A percentile compares a stretch with the other conserved stretches of the same genome.
Conservation (phyloP, 768 basidiomycete species). For the Tricholoma furcatifolium region DNA sequence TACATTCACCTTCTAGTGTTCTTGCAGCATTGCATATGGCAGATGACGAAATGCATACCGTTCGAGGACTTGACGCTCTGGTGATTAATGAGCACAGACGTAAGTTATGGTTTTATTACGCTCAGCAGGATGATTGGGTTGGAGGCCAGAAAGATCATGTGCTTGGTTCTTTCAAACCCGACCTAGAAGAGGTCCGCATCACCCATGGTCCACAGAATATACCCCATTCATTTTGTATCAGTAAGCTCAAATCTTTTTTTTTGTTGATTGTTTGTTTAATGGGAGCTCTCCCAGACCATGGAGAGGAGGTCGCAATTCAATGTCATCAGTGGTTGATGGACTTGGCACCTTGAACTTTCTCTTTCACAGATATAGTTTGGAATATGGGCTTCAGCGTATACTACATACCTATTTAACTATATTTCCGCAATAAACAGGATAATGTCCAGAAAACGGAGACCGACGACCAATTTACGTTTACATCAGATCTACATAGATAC, state of each 20-base stretch:
- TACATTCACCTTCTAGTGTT: constrained; percentile 51
- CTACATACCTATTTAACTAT: too few species aligned
- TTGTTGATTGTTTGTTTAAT: not conserved
- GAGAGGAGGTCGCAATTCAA: constrained; percentile 45
- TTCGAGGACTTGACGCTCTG: constrained; percentile 49
- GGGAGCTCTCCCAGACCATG: constrained; percentile 41
- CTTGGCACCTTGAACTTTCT: not conserved
- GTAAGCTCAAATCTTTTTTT: constrained; percentile 36
- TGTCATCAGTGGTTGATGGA: constrained; percentile 28
- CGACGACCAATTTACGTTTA: not conserved
- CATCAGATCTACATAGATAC: too few species aligned
- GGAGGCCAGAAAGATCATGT: constrained; percentile 51
- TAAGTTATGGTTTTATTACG: constrained; percentile 55
- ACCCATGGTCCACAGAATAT: constrained; percentile 46
- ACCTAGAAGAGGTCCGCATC: constrained; percentile 31
- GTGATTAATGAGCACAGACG: constrained; percentile 39
- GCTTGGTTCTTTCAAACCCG: constrained; percentile 36
- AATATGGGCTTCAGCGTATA: not conserved
- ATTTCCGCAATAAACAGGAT: too few species aligned
- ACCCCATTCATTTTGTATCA: constrained; percentile 75
- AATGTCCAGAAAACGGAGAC: not conserved
- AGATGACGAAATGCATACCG: constrained; percentile 64
- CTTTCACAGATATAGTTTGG: not conserved
- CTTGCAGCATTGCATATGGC: constrained; percentile 60
- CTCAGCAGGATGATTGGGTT: constrained; percentile 67